Evolutionary conservation across 352 stramenopile genomes (phyloP).

Genomic region (Phytophthora cactorum): DNA sequence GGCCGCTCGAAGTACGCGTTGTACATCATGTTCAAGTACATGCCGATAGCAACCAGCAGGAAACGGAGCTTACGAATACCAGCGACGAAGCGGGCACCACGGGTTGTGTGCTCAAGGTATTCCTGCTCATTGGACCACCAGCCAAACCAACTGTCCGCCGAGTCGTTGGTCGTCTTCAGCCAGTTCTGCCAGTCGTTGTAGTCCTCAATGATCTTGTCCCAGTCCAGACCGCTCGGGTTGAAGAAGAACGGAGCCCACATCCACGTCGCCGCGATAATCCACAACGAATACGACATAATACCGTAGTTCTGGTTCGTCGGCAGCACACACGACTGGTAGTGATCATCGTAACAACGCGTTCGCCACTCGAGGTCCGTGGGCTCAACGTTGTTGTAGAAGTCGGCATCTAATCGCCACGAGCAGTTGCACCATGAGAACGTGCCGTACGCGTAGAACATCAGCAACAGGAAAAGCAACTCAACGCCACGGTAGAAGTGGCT

Average conservation of each 20-base stretch:
- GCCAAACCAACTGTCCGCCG: conserved; percentile 86
- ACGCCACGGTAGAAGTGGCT: conserved; percentile 98
- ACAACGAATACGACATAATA: conserved; percentile 97
- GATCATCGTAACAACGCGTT: conserved; percentile 77
- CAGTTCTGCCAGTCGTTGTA: conserved; percentile 95
- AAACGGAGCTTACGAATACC: conserved; percentile 86
- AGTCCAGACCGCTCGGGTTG: conserved; percentile 98
- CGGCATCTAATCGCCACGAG: conserved; percentile 71
- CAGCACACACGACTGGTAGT: conserved; percentile 92
- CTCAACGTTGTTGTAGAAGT: conserved; percentile 81
- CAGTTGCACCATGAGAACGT: conserved; percentile 94
- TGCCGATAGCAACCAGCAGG: conserved; percentile 67
- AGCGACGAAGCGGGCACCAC: conserved; percentile 64
- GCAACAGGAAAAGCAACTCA: conserved; percentile 90
- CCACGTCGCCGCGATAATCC: conserved; percentile 92
- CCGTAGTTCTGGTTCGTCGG: conserved; percentile 98
- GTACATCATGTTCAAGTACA: conserved; percentile 87
- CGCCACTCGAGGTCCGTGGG: conserved; percentile 81
- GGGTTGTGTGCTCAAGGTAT: conserved; percentile 84
- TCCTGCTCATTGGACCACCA: conserved; percentile 88
- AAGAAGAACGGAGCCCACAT: conserved; percentile 92
- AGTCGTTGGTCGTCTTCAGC: conserved; percentile 91
- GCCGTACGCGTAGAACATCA: conserved; percentile 91
- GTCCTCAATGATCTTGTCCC: conserved; percentile 96
- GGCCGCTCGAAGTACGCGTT: conserved; percentile 77